These are phyloP conservation scores for Aphanomyces stellatus DNA, from an alignment of 352 stramenopile genomes.

Conservation along the genomic window DNA sequence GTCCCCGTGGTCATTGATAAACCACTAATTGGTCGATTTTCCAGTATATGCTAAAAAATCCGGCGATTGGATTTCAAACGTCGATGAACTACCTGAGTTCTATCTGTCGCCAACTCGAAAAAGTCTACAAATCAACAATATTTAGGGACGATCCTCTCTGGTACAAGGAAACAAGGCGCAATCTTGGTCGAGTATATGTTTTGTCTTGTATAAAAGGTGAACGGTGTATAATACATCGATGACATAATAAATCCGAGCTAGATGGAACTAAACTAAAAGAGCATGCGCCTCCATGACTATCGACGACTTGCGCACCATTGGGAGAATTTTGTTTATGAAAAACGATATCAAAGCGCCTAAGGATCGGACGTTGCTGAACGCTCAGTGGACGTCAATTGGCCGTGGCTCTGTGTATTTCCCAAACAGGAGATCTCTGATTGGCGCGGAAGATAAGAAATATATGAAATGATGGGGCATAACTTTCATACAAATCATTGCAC, in stretches of 20 bases:
- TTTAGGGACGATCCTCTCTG: background rate
- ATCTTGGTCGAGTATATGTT: background rate
- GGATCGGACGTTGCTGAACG: background rate
- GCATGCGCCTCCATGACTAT: background rate
- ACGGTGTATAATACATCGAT: background rate
- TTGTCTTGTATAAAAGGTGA: slow-evolving; percentile 3
- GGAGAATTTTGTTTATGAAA: background rate
- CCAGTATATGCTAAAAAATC: background rate
- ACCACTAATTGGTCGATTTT: background rate
- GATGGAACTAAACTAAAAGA: slow-evolving; percentile 4
- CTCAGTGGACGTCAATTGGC: background rate
- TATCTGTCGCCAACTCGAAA: slow-evolving; percentile 1
- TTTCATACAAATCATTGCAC: too few relatives aligned
- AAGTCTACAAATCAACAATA: background rate
- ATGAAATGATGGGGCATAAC: too few relatives aligned
- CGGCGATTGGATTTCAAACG: background rate
- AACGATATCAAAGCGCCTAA: background rate
- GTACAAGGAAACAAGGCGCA: background rate
- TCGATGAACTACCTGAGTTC: background rate
- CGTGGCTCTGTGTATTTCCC: background rate
- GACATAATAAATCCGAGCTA: background rate
- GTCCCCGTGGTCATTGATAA: background rate
- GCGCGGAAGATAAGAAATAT: too few relatives aligned
- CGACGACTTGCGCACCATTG: background rate
- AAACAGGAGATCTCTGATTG: too few relatives aligned